Evolutionary conservation across 1,139 yeast species (phyloP), one percentile per base, ranked within the genome.

Genomic region (Lodderomyces beijingensis): DNA sequence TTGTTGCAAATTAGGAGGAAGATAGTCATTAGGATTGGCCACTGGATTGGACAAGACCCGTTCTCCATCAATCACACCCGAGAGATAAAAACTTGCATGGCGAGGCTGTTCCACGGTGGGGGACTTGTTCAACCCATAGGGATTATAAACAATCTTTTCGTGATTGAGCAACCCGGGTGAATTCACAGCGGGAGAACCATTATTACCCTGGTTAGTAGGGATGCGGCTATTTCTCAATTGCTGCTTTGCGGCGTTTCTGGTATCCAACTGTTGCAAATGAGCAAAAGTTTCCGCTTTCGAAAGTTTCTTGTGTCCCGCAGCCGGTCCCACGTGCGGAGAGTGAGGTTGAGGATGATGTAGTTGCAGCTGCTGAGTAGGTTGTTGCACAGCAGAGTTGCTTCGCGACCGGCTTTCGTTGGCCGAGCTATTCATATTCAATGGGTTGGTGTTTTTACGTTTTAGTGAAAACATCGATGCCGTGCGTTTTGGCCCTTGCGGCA

Each of bases 1-100:
- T 49, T 78, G 75, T 36, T 70, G 61, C 41, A 75, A 64, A 5
- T 70, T 74, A 0, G 52, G 61, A 0, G 91, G 89, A 27, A 83
- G 55, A 44, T 59, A 69, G 25, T 73, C 76, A 52, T 83, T 82
- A 3, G 93, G 93, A 46, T 77, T 75, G 13, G 74, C 74, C 17
- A 82, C 74, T 0, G 91, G 91, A 40, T 77, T 67, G 4, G 79
- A 72, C 36, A 83, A 57, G 12, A 77, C 55, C 31, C 79, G 65
- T 21, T 49, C 54, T 5, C 62, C 62, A 28, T 60, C 67, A 10
- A 48, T 47, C 12, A 50, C 54, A 1, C 72, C 73, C 11, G 57
- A 53, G 38, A 67, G 40, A 45, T 69, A 69, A 39, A 68, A 66
- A 41, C 65, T 59, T 3, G 73, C 49, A 41, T 55, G 59, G 43